A percentile compares a stretch with the other conserved stretches of the same genome.
phyloP scores from a whole-genome alignment of 148 eudicot species.

The Cornus controversa region DNA sequence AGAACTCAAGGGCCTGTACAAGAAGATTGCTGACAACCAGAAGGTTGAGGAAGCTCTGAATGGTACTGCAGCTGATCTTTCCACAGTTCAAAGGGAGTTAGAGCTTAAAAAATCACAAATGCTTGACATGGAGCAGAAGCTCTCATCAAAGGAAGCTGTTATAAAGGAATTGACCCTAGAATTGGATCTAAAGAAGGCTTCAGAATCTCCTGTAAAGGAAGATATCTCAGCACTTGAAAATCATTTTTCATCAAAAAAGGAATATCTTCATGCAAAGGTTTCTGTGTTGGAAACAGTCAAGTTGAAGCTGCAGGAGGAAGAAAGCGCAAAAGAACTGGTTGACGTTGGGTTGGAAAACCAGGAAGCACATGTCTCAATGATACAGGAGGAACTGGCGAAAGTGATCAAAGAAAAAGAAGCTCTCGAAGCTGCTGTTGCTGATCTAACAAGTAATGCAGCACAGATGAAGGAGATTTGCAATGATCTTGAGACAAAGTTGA shows the following conservation, averaged over 20 bases:
- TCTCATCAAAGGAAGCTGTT: constrained; percentile 36
- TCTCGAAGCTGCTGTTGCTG: constrained; percentile 46
- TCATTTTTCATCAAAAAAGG: constrained; percentile 33
- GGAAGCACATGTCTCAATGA: constrained; percentile 22
- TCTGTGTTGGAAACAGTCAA: constrained; percentile 47
- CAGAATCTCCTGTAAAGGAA: constrained; percentile 51
- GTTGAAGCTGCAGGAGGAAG: constrained; percentile 47
- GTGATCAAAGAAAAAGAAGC: constrained; percentile 34
- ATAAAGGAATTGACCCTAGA: constrained; percentile 44
- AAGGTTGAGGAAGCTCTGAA: constrained; percentile 55
- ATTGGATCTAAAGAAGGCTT: constrained; percentile 46
- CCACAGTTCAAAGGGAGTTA: constrained; percentile 36
- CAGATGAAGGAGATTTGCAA: constrained; percentile 44
- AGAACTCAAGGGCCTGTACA: constrained; percentile 49
- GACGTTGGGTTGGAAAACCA: constrained; percentile 27
- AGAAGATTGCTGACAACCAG: constrained; percentile 54
- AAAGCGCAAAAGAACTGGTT: constrained; percentile 32
- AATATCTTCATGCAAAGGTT: constrained; percentile 40
- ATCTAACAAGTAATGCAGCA: constrained; percentile 29
- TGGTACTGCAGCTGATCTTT: constrained; percentile 38
- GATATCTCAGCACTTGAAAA: constrained; percentile 38
- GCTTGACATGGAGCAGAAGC: constrained; percentile 33
- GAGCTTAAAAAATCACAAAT: constrained; percentile 39
- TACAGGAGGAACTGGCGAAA: constrained; percentile 40
- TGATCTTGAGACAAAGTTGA: constrained; percentile 52